Evolutionary conservation across 2,329 filamentous ascomycete genomes (phyloP).

Genomic region (Nothophaeocryptopus gaeumannii): DNA sequence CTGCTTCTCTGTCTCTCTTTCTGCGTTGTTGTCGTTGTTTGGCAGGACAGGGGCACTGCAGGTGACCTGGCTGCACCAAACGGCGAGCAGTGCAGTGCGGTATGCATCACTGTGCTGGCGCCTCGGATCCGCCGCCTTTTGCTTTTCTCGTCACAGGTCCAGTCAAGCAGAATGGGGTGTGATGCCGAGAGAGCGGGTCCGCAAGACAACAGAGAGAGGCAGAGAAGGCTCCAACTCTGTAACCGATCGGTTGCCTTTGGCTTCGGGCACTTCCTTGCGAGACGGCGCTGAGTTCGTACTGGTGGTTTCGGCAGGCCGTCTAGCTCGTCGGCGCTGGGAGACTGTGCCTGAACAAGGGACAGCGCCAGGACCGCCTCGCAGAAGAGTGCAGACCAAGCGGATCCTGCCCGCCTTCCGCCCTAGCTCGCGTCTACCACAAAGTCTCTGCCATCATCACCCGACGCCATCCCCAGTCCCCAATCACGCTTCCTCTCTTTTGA

Average conservation of each 20-base stretch:
- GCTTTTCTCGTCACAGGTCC: slow-evolving; percentile 3
- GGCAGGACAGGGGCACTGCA: not conserved
- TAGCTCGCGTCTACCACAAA: slow-evolving; percentile 8
- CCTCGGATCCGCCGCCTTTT: slow-evolving; percentile 1
- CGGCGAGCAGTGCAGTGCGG: not conserved
- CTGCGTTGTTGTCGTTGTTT: slow-evolving; percentile 1
- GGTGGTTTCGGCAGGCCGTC: too few species aligned
- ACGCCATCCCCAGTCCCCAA: slow-evolving; percentile 5
- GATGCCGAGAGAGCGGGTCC: not conserved
- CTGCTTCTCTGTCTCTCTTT: not conserved
- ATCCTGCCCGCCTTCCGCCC: not conserved
- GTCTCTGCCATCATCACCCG: not conserved
- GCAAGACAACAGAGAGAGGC: too few species aligned
- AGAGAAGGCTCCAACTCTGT: not conserved
- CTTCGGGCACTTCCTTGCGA: not conserved
- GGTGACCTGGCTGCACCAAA: slow-evolving; percentile 1
- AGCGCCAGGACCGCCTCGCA: too few species aligned
- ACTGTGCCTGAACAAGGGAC: not conserved
- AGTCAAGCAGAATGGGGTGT: not conserved
- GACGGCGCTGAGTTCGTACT: too few species aligned
- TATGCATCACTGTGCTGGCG: slow-evolving; percentile 6
- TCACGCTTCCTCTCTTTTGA: slow-evolving; percentile 7
- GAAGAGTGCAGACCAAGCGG: too few species aligned
- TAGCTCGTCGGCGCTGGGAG: not conserved
- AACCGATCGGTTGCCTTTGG: slow-evolving; percentile 10